Base-by-base conservation (phyloP, 768 basidiomycete species). In the Butyriboletus loyo region DNA sequence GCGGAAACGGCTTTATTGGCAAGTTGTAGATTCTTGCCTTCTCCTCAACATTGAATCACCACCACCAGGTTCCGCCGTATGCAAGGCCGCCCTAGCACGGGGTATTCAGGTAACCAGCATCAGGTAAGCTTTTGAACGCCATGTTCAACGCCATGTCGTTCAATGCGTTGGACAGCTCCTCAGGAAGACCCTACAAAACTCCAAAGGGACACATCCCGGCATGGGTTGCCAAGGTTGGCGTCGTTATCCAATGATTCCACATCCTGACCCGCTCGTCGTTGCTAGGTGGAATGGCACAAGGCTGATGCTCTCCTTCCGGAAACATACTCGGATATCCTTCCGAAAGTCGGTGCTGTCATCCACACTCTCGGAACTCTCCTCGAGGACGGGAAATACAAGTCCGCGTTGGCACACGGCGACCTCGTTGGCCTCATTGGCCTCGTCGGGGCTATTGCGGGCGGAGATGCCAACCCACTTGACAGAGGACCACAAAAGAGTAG, bases 1-100 rank as follows among this genome's bases (percentile, higher is more conserved):
- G 97, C n/a, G 97, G 97, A 40, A 97, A 97, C 74, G 97, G 97
- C 6, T 98, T 97, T 75, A 84, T 99, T 63, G 96, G 95, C 89
- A 58, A 54, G 73, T 53, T 11, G n/a, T 21, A 0, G 15, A 32
- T 21, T 25, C 24, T 53, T 47, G 39, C 28, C 22, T 25, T 21
- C 25, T 25, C 25, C 55, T 19, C 17, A 15, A 31, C 52, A 30
- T 27, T 32, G 24, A 53, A n/a, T 54, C 34, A 57, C 37, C 43
- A 31, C 52, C 22, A 28, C 38, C 70, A 97, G 95, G 97, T 46
- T 98, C 97, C 25, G 89, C 94, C 4, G 82, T 99, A 28, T 98
- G 95, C 72, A 87, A 81, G 64, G 80, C 85, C n/a, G 95, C 93
- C 22, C 76, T 98, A 21, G 78, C 84, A 35, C 82, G 82, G 45